Evolutionary conservation across 106 monocot species (phyloP), one percentile per base, ranked within the genome.

Genomic region (Dendrobium huoshanense): DNA sequence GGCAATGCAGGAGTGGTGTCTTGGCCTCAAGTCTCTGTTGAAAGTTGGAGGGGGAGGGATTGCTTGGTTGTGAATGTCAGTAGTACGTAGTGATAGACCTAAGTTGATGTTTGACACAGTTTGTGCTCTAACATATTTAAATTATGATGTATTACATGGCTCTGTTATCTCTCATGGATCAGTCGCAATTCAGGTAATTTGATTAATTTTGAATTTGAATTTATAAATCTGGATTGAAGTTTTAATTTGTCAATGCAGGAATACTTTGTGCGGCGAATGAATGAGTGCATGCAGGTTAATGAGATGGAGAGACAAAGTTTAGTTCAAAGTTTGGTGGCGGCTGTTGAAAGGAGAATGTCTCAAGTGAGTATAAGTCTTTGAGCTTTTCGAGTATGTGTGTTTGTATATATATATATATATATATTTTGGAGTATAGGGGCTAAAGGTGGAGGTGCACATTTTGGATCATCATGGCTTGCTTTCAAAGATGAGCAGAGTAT

Each of bases 31-130:
- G 31, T 31, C 1, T 31, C 2, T 31, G 31, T 31, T 31, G 86
- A 89, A 77, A 82, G 88, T 77, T 89, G 90, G 85, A 78, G 77
- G 40, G 95, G 91, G 76, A 83, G 86, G 9, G 95, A 85, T 0
- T 95, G 92, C 81, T 92, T 91, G 17, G 83, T 91, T 9, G 88
- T 92, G 42, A 91, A 78, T 77, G 82, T 95, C 48, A 84, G 82
- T 73, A 92, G 91, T n/a, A n/a, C n/a, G n/a, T 81, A 75, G 64
- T 4, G 91, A 94, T 73, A 83, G 91, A 10, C 91, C 86, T 8
- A 91, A 91, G 87, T 83, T 94, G 25, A 77, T 95, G 37, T 95
- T 95, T 76, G 95, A 95, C 77, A 80, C 89, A 43, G 86, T 95
- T 1, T 95, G 92, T 77, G 89, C 95, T 10, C 85, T 92, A 20